Conservation (phyloP, 257 asterid genomes). For the Primulina huaijiensis region DNA sequence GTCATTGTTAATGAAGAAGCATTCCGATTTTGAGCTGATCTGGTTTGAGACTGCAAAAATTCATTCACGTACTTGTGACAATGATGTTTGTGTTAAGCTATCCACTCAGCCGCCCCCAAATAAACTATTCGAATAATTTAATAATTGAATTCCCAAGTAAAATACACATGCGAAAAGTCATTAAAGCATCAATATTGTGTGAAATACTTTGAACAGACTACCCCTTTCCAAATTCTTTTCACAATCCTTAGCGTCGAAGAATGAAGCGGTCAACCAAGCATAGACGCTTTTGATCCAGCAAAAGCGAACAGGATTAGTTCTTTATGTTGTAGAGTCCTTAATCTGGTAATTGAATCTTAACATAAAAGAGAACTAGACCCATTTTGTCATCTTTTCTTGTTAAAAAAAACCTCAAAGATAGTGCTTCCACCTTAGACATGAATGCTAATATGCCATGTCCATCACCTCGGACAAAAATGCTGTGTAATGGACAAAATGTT, state of each 20-base stretch:
- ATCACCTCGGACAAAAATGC: too few relatives aligned
- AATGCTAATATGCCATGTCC: too few relatives aligned
- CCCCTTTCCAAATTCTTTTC: not conserved
- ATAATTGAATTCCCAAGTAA: not conserved
- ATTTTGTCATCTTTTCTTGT: too few relatives aligned
- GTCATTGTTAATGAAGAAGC: not conserved
- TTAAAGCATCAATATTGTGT: not conserved
- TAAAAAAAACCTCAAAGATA: not conserved
- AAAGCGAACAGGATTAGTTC: not conserved
- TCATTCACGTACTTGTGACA: not conserved
- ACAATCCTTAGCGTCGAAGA: not conserved
- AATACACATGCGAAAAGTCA: not conserved
- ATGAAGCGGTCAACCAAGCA: too few relatives aligned
- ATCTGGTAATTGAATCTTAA: not conserved
- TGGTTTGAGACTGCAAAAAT: not conserved
- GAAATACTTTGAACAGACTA: not conserved
- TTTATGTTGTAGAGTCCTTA: not conserved
- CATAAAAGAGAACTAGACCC: not conserved
- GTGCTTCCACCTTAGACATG: too few relatives aligned
- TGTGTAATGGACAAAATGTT: too few relatives aligned
- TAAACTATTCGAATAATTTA: too few relatives aligned
- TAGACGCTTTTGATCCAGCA: too few relatives aligned
- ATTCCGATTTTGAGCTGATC: not conserved
- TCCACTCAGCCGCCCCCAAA: not conserved
- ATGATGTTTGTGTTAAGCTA: not conserved